Evolutionary conservation across 371 early-diverging fungal species (phyloP), one percentile per base, ranked within the genome.

Genomic region (Mucor velutinosus): DNA sequence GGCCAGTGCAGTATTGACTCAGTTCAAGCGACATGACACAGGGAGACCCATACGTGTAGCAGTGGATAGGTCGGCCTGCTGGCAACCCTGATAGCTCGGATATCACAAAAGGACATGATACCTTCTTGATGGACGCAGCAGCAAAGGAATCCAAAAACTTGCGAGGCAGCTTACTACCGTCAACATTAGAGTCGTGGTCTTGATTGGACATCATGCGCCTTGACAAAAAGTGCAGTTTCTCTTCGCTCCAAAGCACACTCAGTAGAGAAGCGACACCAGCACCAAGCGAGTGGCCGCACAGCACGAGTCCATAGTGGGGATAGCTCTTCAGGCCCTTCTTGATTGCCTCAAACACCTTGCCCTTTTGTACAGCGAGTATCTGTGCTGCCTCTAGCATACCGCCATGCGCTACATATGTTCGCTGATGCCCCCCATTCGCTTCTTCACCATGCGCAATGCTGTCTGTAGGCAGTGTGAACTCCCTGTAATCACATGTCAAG

Each of bases 271-370:
- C 91, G 4, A 94, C 93, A 4, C 94, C 95, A 25, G 89, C 95
- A 51, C 94, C 95, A 5, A 94, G 71, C 2, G 90, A 90, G 67
- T 94, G 95, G 0, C 95, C 95, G 39, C 92, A 92, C 10, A 94
- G 67, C 1, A 93, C 89, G 30, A 94, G 80, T 0, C 93, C 93
- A 68, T 93, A 94, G 25, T 84, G 81, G 2, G 92, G 91, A 58
- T 89, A 86, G 21, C 77, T 65, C 19, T 80, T 76, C 45, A 93
- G 70, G 0, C 93, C 94, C 56, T 88, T 83, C 8, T 78, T 78
- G 27, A 93, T 86, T 6, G 86, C 82, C 33, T 79, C 84, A 70
- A 85, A 90, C 3, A 93, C 90, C 62, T 89, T 89, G 5, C 90
- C 89, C 19, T 80, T 82, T 37, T 82, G 73, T 21, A 78, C 76